Conservation (phyloP, 2,329 filamentous ascomycete species). For the Dactylonectria estremocensis region DNA sequence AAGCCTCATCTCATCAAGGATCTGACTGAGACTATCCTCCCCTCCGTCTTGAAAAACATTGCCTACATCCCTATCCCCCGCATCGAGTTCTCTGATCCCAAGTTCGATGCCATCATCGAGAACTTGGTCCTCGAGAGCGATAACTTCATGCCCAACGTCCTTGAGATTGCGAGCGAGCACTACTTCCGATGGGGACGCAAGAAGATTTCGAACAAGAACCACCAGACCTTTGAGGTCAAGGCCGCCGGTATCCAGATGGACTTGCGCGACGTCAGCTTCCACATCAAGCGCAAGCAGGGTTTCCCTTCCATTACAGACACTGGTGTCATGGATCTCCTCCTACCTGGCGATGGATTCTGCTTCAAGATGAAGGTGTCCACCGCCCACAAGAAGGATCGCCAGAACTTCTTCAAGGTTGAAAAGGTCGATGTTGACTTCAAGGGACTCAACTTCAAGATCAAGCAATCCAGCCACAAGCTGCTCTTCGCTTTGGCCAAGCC, state of each 20-base stretch:
- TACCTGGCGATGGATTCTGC: constrained; percentile 89
- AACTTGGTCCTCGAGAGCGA: constrained; percentile 96
- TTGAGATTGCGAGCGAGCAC: constrained; percentile 92
- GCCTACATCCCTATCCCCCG: constrained; percentile 94
- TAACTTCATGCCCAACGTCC: constrained; percentile 93
- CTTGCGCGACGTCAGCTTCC: constrained; percentile 90
- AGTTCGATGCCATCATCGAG: constrained; percentile 91
- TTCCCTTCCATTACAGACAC: constrained; percentile 91
- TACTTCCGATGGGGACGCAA: constrained; percentile 97
- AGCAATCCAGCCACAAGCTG: constrained; percentile 95
- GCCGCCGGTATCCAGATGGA: constrained; percentile 95
- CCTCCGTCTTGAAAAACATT: constrained; percentile 84
- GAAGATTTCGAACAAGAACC: constrained; percentile 83
- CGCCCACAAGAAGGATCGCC: constrained; percentile 80
- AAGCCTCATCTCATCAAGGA: constrained; percentile 96
- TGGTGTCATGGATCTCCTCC: constrained; percentile 89
- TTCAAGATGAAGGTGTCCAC: constrained; percentile 93
- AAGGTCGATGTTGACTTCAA: constrained; percentile 88
- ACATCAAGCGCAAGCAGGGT: constrained; percentile 94
- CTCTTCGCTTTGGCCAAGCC: constrained; percentile 91
- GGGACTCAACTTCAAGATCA: constrained; percentile 88
- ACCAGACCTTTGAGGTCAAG: constrained; percentile 86
- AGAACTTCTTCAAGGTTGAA: constrained; percentile 95
- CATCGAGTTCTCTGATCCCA: constrained; percentile 90
- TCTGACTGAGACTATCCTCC: constrained; percentile 87